phyloP scores from a whole-genome alignment of 345 rosid species.

The Arabidopsis arenosa region DNA sequence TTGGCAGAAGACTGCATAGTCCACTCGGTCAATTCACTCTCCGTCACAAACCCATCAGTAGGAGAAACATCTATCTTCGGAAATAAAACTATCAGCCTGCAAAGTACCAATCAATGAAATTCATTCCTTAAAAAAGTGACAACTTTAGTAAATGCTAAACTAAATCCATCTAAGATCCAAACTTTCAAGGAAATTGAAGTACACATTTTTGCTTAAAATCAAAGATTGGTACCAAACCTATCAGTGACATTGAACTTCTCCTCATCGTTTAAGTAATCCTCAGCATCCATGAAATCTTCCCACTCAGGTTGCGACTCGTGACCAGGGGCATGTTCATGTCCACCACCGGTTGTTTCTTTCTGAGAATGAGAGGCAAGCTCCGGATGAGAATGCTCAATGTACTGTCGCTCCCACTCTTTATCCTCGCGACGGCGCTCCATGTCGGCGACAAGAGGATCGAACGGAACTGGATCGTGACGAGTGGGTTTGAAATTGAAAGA shows the following conservation, averaged over 20 bases:
- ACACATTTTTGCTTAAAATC: not conserved
- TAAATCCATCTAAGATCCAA: not conserved
- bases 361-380: slow-evolving; percentile 44
- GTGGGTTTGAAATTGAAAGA: slow-evolving; percentile 54
- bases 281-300: slow-evolving; percentile 93
- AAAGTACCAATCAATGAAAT: slow-evolving; percentile 24
- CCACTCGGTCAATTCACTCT: slow-evolving; percentile 89
- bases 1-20: slow-evolving; percentile 68
- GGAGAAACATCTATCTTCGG: slow-evolving; percentile 93
- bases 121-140: not conserved
- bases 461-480: slow-evolving; percentile 61
- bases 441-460: slow-evolving; percentile 79
- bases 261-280: slow-evolving; percentile 89
- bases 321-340: slow-evolving; percentile 55
- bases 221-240: slow-evolving; percentile 52
- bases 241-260: slow-evolving; percentile 85
- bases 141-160: not conserved
- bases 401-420: slow-evolving; percentile 80
- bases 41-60: slow-evolving; percentile 72
- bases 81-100: slow-evolving; percentile 74
- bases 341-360: not conserved
- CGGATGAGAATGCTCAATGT: slow-evolving; percentile 69
- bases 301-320: slow-evolving; percentile 90
- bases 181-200: not conserved
- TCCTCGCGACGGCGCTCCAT: slow-evolving; percentile 82